Evolutionary conservation across 2,329 filamentous ascomycete species (phyloP), one percentile per base, ranked within the genome.

Genomic region (Colletotrichum simmondsii): DNA sequence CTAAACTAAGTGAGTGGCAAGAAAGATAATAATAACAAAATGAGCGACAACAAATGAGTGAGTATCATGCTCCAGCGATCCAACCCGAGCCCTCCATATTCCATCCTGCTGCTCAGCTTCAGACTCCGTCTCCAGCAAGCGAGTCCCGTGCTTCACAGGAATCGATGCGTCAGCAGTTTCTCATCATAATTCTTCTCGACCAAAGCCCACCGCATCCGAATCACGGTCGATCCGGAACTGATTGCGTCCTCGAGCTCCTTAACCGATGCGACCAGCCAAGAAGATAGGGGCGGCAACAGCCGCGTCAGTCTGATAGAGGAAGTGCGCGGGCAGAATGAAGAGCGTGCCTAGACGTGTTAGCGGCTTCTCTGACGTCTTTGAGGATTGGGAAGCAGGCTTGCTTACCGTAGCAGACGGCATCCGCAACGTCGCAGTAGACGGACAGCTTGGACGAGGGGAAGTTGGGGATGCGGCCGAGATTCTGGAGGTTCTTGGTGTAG

Each of bases 401-500:
- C 19, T 49, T 49, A 49, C 42, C 84, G 7, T 32, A 73, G 76
- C 83, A 84, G 26, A 84, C 82, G 2, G 79, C 74, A 28, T 86
- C 84, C 1, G 76, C 76, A 2, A 28, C 1, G 16, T 79, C 80
- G 75, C 84, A 86, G 75, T 79, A 85, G n/a, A 85, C 79, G 70
- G 80, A 75, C 30, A 80, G 80, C 49, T 80, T 77, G 53, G 79
- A 77, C 0, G 67, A 65, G 0, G 83, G 80, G 73, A 81, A 86
- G 74, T 81, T 80, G 56, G 80, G 81, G 30, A 86, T 85, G 56
- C 77, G 68, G 49, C 84, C 83, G 3, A 66, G 60, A 74, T 85
- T 83, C 76, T 85, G 84, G 60, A 79, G 73, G 76, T 86, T 85
- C 79, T 85, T 82, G 66, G 84, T 85, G 73, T 85, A 85, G 0